phyloP scores from a whole-genome alignment of 129 eudicot genomes.

The Logfia minima region DNA sequence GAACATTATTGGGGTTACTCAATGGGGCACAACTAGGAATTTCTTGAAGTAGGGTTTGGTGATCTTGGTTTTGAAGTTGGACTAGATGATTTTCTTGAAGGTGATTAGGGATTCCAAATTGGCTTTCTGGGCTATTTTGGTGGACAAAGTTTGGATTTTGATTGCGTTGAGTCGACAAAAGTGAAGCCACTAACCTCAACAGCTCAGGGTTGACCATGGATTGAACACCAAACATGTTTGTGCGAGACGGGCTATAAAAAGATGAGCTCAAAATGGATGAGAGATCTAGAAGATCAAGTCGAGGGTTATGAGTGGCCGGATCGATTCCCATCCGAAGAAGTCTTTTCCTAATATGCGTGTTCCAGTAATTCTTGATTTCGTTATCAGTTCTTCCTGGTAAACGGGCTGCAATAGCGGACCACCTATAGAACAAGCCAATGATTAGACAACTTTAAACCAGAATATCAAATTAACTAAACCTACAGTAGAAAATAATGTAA shows the following conservation, averaged over 20 bases:
- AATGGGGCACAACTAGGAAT: conserved; percentile 35
- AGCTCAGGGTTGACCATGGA: conserved; percentile 55
- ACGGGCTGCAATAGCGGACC: conserved; percentile 87
- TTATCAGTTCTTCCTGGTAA: conserved; percentile 91
- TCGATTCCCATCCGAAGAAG: conserved; percentile 89
- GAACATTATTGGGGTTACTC: conserved; percentile 29
- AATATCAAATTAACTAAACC: conserved; percentile 10
- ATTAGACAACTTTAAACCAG: conserved; percentile 14
- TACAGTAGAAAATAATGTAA: not conserved
- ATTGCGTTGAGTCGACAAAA: conserved; percentile 48
- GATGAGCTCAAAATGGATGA: conserved; percentile 61
- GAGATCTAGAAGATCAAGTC: conserved; percentile 67
- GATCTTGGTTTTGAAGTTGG: conserved; percentile 47
- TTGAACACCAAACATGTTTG: conserved; percentile 52
- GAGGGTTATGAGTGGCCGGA: conserved; percentile 71
- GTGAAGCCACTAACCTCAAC: conserved; percentile 62
- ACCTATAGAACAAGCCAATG: conserved; percentile 37
- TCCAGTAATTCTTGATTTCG: conserved; percentile 91
- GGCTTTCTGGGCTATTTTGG: conserved; percentile 41
- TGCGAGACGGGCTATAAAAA: conserved; percentile 35
- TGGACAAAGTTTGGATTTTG: conserved; percentile 34
- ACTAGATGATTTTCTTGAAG: conserved; percentile 34
- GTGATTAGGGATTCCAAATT: conserved; percentile 25
- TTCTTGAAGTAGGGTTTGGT: conserved; percentile 47
- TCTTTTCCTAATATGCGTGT: conserved; percentile 71